Base-by-base conservation (phyloP, 768 basidiomycete species). In the Clavulina sp. region DNA sequence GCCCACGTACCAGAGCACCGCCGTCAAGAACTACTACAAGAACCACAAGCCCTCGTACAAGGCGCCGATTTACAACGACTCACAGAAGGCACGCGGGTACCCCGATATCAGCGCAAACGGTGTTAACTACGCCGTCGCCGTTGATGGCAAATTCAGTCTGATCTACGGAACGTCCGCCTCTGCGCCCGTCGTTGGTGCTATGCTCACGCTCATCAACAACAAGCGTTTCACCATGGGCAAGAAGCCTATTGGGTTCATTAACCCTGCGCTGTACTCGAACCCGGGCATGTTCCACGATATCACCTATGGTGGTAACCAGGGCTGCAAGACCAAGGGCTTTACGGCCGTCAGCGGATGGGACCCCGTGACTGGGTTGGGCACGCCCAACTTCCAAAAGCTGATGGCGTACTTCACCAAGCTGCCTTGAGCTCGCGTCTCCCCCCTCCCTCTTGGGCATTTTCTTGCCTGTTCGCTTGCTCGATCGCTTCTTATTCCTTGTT, bases 141-240 rank as follows among this genome's bases (percentile, higher is more conserved):
- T 65, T 28, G 54, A 63, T 23, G 63, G 64, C n/a, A 55, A 58
- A 36, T 65, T 60, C 52, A 54, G 55, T n/a, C 60, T 63, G 23
- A 58, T 63, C 1, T 66, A 61, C 50, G 67, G 67, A 13, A 68
- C 68, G 0, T 67, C 65, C 1, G 65, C 65, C 5, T 65, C 66
- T n/a, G 56, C 65, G 5, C 68, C 68, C 5, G 63, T 66, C 40
- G 55, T 61, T 13, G 66, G 62, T 1, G 59, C 65, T 5, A 57
- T 69, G 19, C 57, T 69, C 19, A 62, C 67, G 5, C 55, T 63
- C 16, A 61, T 69, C 48, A 69, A 69, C 58, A 66, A 68, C 51
- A 67, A 66, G 2, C 64, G 68, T 18, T 54, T 67, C 29, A 61
- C 64, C 2, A 46, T 53, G 6, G 62, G 64, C n/a, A 68, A 68